Conservation (phyloP, 2,329 filamentous ascomycete genomes). For the Fusarium luffae region DNA sequence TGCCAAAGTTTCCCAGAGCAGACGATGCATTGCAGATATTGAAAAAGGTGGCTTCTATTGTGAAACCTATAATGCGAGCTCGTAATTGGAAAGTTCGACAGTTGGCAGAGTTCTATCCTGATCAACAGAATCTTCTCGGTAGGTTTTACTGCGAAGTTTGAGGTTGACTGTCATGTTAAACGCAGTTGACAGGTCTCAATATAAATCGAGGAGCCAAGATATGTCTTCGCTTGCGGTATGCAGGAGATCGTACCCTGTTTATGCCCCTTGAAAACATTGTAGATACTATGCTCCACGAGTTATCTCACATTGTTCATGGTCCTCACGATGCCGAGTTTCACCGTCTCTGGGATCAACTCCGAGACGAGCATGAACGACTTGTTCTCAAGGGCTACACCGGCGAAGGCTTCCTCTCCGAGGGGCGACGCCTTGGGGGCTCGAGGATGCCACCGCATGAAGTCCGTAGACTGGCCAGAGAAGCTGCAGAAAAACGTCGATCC, state of each 20-base stretch:
- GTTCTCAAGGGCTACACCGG: slow-evolving; percentile 87
- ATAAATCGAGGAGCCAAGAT: slow-evolving; percentile 81
- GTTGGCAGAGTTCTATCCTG: slow-evolving; percentile 87
- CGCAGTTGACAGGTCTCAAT: slow-evolving; percentile 71
- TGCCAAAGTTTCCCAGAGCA: slow-evolving; percentile 59
- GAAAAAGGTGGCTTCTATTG: slow-evolving; percentile 84
- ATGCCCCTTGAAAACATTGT: slow-evolving; percentile 81
- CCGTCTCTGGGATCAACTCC: slow-evolving; percentile 86
- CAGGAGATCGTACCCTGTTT: slow-evolving; percentile 79
- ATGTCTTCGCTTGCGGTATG: slow-evolving; percentile 82
- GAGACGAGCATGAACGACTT: slow-evolving; percentile 84
- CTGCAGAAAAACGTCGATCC: slow-evolving; percentile 75
- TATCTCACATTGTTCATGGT: slow-evolving; percentile 87
- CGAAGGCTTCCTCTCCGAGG: slow-evolving; percentile 84
- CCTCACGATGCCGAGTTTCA: slow-evolving; percentile 88
- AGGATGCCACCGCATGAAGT: slow-evolving; percentile 78
- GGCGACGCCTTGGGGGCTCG: slow-evolving; percentile 76
- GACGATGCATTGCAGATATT: slow-evolving; percentile 69
- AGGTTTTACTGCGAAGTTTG: slow-evolving; percentile 57
- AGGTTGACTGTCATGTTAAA: neutral
- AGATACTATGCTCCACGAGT: slow-evolving; percentile 94
- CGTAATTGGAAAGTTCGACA: slow-evolving; percentile 82
- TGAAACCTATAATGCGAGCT: slow-evolving; percentile 95
- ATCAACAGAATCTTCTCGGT: slow-evolving; percentile 78
- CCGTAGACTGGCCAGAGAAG: slow-evolving; percentile 76